These are phyloP conservation scores for Boletus semigastroideus DNA, from an alignment of 1,284 basidiomycete genomes.

Conservation along the genomic window DNA sequence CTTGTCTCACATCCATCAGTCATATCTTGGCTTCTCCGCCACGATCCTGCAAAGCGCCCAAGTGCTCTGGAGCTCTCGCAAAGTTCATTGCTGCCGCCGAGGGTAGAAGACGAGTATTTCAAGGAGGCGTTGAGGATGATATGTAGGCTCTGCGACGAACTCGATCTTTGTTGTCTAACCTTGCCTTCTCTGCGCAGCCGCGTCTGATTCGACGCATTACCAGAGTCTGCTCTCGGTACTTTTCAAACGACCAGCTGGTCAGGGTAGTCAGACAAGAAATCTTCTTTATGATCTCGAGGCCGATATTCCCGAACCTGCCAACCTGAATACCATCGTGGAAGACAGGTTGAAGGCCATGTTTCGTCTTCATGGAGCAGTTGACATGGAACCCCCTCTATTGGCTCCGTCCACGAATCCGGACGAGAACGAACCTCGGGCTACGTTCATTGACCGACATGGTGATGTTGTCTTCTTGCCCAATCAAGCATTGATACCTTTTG, in stretches of 20 bases:
- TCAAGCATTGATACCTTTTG: conserved; percentile 80
- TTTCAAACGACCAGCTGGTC: conserved; percentile 58
- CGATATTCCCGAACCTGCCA: conserved; percentile 70
- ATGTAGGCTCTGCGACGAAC: conserved; percentile 45
- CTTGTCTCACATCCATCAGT: conserved; percentile 42
- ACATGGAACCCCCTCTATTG: conserved; percentile 81
- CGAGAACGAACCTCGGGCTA: conserved; percentile 50
- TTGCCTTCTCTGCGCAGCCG: conserved; percentile 43
- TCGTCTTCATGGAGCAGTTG: conserved; percentile 86
- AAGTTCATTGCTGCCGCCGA: conserved; percentile 72
- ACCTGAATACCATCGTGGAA: conserved; percentile 75
- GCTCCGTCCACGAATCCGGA: conserved; percentile 51
- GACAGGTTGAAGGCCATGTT: conserved; percentile 79
- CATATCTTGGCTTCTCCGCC: conserved; percentile 80
- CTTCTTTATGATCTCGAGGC: conserved; percentile 80
- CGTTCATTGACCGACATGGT: conserved; percentile 81
- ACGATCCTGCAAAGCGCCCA: conserved; percentile 81
- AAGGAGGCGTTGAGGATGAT: conserved; percentile 78
- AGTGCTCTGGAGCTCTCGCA: conserved; percentile 84
- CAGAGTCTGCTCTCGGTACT: conserved; percentile 69
- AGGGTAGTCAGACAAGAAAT: conserved; percentile 61
- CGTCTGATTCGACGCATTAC: conserved; percentile 71
- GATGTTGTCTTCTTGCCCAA: conserved; percentile 81
- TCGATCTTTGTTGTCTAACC: background rate
- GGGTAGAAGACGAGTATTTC: conserved; percentile 83